Evolutionary conservation across 345 rosid genomes (phyloP).

Genomic region (Salix caprea): DNA sequence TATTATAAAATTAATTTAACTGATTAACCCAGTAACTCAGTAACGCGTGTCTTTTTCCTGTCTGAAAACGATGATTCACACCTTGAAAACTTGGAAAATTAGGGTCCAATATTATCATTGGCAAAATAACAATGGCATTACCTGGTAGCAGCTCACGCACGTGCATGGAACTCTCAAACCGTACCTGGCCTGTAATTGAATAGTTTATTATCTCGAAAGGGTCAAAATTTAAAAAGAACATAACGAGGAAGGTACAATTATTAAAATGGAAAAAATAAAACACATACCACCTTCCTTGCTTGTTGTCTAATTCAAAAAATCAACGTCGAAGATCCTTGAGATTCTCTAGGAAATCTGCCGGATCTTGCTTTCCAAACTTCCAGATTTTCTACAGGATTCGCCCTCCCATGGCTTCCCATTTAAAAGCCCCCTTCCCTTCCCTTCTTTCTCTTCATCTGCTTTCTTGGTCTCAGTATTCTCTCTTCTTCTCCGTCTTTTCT

Average conservation of each 20-base stretch:
- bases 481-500: background rate
- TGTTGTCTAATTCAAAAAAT: constrained; percentile 54
- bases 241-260: background rate
- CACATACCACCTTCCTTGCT: constrained; percentile 33
- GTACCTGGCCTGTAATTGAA: background rate
- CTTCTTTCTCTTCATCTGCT: constrained; percentile 1
- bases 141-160: background rate
- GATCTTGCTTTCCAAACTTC: constrained; percentile 67
- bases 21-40: too few relatives aligned
- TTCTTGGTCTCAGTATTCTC: background rate
- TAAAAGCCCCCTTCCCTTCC: constrained; percentile 15
- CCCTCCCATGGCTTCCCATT: constrained; percentile 22
- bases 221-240: background rate
- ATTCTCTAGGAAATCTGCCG: constrained; percentile 48
- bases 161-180: constrained; percentile 5
- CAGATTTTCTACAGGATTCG: constrained; percentile 36
- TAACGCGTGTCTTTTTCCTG: too few relatives aligned
- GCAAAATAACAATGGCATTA: background rate
- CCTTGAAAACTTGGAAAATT: background rate
- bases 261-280: background rate
- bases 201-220: background rate
- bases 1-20: too few relatives aligned
- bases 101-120: background rate
- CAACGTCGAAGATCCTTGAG: constrained; percentile 47
- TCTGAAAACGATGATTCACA: background rate